Base-by-base conservation (phyloP, 1,284 basidiomycete genomes). In the Ceratobasidium sp. region DNA sequence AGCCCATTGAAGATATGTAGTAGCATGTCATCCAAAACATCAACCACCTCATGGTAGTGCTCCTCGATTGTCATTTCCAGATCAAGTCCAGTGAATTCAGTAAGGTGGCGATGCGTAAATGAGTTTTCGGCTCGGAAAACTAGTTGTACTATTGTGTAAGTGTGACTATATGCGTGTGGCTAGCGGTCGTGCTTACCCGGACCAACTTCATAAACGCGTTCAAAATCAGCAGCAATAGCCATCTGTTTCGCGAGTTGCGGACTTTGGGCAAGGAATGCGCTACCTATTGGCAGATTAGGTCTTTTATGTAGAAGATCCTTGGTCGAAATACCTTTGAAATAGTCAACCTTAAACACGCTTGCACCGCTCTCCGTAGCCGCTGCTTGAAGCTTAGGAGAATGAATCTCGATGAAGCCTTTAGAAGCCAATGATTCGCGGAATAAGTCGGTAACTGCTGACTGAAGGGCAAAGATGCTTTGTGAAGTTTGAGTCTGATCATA, bases 41-140 rank as follows among this genome's bases (percentile, higher is more conserved):
- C 95, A 87, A 97, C 89, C 42, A 95, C 95, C 85, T 97, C 98
- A 86, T 99, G 97, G 84, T 99, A 99, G 85, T 99, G 97, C 85
- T 99, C 97, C 84, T 98, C 95, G 81, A 99, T 97, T 1, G 93
- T 90, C 98, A 99, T 99, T 86, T 99, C 98, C 82, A 99, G 89
- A 94, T 99, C 98, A 82, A 99, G 93, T 68, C 98, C 98, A 82
- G 97, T 95, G 86, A 99, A 99, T 86, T 99, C 98, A 63, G 98
- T 99, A 88, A 99, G 90, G 88, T 99, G 98, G 75, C 98, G 93
- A 85, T 98, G 95, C 3, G 97, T 99, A 86, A 98, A 97, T 58
- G 97, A 95, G 86, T 99, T 92, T 86, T 99, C 97, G n/a, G 97
- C 97, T 81, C 97, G 95, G 89, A 99, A 99, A 69, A 99, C 97